A percentile compares a stretch with the other conserved stretches of the same genome.
Conservation (phyloP, 768 basidiomycete genomes). For the Boletus sp. region DNA sequence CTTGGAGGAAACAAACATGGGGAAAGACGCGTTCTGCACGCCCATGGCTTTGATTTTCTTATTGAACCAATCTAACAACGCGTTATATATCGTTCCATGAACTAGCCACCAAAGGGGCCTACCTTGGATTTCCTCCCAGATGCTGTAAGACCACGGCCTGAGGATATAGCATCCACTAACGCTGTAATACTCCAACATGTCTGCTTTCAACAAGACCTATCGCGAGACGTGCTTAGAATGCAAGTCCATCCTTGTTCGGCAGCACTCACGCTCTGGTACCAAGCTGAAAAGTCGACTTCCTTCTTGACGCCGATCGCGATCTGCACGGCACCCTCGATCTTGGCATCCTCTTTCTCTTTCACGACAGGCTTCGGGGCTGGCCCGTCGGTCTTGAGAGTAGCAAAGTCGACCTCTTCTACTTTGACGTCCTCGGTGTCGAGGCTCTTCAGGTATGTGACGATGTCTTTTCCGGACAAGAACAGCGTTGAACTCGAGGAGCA, state of each 20-base stretch:
- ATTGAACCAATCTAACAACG: conserved; percentile 85
- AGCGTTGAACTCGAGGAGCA: conserved; percentile 67
- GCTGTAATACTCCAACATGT: conserved; percentile 99
- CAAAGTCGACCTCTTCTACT: conserved; percentile 73
- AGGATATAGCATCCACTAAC: conserved; percentile 99
- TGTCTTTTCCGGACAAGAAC: conserved; percentile 77
- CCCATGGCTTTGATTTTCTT: conserved; percentile 87
- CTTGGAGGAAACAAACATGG: conserved; percentile 94
- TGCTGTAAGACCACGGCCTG: conserved; percentile 94
- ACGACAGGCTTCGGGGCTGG: conserved; percentile 34
- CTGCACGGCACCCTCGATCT: conserved; percentile 85
- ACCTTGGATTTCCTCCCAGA: conserved; percentile 97
- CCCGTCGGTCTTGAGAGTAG: conserved; percentile 51
- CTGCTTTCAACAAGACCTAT: conserved; percentile 94
- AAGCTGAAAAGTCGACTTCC: conserved; percentile 89
- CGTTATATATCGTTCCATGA: background rate
- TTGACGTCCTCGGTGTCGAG: conserved; percentile 68
- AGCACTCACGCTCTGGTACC: conserved; percentile 83
- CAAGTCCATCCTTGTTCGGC: background rate
- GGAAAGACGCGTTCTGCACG: conserved; percentile 98
- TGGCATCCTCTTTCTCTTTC: conserved; percentile 72
- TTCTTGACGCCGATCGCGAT: conserved; percentile 95
- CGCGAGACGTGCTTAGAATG: conserved; percentile 16
- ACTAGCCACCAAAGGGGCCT: conserved; percentile 15
- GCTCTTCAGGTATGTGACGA: conserved; percentile 65